Percentiles rank a stretch among this genome's conserved stretches.
phyloP scores from a whole-genome alignment of 805 yeast species.

The Candida ulmi region DNA sequence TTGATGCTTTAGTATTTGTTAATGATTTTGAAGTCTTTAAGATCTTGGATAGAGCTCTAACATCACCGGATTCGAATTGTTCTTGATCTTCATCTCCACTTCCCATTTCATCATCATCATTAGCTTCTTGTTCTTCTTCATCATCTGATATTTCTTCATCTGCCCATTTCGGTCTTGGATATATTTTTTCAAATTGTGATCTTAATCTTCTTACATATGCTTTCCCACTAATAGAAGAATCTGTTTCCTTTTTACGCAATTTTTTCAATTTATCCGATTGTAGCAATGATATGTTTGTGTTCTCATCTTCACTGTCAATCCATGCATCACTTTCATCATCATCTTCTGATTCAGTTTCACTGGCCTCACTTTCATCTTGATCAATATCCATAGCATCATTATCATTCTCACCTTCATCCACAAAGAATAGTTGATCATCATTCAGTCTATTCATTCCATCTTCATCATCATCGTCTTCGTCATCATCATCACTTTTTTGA shows the following conservation, averaged over 20 bases:
- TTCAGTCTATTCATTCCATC: conserved; percentile 29
- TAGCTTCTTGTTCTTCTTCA: conserved; percentile 23
- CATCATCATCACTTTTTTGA: conserved; percentile 32
- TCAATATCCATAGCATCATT: conserved; percentile 11
- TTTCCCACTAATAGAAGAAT: conserved; percentile 48
- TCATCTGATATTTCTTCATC: conserved; percentile 22
- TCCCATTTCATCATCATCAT: conserved; percentile 23
- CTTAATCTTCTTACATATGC: conserved; percentile 61
- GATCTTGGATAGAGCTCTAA: conserved; percentile 33
- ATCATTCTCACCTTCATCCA: conserved; percentile 39
- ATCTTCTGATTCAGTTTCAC: conserved; percentile 21
- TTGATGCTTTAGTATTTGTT: conserved; percentile 33
- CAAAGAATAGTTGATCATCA: conserved; percentile 49
- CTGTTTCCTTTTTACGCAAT: conserved; percentile 56
- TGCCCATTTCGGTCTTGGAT: conserved; percentile 88
- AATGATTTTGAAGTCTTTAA: conserved; percentile 34
- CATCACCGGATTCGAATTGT: conserved; percentile 30
- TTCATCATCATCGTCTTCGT: conserved; percentile 22
- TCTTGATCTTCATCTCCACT: conserved; percentile 28
- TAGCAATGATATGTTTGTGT: conserved; percentile 51
- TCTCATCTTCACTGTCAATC: conserved; percentile 91
- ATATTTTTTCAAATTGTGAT: conserved; percentile 63
- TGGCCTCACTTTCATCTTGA: conserved; percentile 20
- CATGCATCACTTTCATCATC: conserved; percentile 49
- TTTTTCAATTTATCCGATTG: conserved; percentile 60